Evolutionary conservation across 768 basidiomycete genomes (phyloP), one percentile per base, ranked within the genome.

Genomic region (Xanthoconium purpureum): DNA sequence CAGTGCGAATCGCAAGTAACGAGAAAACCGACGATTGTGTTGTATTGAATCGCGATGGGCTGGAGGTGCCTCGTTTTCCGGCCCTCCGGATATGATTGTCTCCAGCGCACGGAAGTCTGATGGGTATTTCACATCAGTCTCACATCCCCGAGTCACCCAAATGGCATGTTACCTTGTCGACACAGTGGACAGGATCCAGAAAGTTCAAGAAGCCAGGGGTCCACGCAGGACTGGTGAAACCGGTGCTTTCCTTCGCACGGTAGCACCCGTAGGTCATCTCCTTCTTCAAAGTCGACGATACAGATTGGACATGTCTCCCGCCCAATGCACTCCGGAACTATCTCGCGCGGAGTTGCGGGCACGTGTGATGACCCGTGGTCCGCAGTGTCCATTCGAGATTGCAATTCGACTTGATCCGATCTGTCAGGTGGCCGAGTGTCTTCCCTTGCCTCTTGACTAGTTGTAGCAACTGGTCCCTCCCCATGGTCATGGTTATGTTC

Each of bases 251-350:
- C 89, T 66, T 94, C 91, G 71, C 95, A 98, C 1, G 94, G 95
- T 47, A 98, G 73, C 39, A 96, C 80, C 24, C 95, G 85, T 14
- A 97, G 73, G 69, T 96, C 91, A 64, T 98, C 95, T 1, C 94
- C 95, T 58, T 91, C 88, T 69, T 94, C 90, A 64, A 98, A 98
- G 63, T 96, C 94, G 44, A 91, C 79, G 56, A 98, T 88, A 71
- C 95, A 98, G 58, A 98, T 98, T 6, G 95, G 94, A 74, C 95
- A 98, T 13, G 88, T 92, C 71, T 94, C 89, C 38, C 83, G 81
- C 6, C 89, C 89, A 36, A 91, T 90, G 14, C 81, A 78, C 38
- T 79, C 83, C 2, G 85, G 87, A 49, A 83, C 73, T 28, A 63
- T 63, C 35, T 64, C 58, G 17, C 36, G 55, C n/a, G 54, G 3